Conservation (phyloP, 306 rosid species). For the Urtica urens region DNA sequence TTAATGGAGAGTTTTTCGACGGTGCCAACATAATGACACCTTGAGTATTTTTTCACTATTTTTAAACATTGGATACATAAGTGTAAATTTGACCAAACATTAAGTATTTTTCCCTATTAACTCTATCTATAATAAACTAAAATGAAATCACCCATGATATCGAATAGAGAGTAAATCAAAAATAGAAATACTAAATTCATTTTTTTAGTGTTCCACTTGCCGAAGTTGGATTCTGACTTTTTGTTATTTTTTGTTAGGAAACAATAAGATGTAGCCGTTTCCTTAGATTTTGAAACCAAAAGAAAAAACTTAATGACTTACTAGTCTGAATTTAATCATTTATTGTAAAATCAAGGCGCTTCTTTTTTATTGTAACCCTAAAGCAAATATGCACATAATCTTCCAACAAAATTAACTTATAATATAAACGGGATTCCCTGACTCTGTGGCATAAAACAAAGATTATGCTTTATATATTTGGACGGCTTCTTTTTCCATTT, state of each 20-base stretch:
- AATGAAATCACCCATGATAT: neutral
- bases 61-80: too few species aligned
- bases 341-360: neutral
- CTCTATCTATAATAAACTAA: too few species aligned
- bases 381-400: constrained; percentile 1
- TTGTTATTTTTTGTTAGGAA: neutral
- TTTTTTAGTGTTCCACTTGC: constrained; percentile 5
- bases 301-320: neutral
- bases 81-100: too few species aligned
- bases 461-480: too few species aligned
- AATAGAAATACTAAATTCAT: neutral
- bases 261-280: too few species aligned
- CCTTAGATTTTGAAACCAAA: neutral
- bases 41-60: too few species aligned
- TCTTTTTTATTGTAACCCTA: neutral
- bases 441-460: neutral
- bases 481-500: too few species aligned
- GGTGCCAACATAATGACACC: too few species aligned
- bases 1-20: too few species aligned
- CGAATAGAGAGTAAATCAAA: neutral
- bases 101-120: too few species aligned
- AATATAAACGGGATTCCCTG: neutral
- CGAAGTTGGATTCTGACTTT: neutral
- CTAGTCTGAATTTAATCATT: neutral
- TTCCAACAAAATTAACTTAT: neutral